Evolutionary conservation across 345 rosid genomes (phyloP), one percentile per base, ranked within the genome.

Genomic region (Microcos paniculata): DNA sequence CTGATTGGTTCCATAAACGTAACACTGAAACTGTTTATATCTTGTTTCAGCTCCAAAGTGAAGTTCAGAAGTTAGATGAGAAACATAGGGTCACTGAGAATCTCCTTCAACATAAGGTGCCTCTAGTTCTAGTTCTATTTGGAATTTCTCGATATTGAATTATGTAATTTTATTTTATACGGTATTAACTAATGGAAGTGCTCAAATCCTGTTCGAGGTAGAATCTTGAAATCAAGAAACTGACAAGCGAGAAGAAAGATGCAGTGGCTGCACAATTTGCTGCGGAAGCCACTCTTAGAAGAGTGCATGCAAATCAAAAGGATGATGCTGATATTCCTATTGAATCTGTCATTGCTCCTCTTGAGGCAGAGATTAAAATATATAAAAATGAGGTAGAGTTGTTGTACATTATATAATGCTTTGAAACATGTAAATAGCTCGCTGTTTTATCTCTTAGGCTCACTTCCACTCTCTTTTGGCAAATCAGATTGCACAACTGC

Each of bases 261-360:
- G 98, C 98, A 59, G 24, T 92, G 52, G 90, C 96, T 16, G 98
- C 94, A n/a, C 99, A 89, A 40, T 92, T 86, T 53, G 97, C 97
- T 23, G 97, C 97, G 16, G 99, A 93, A 85, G 93, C 87, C 61
- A 85, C 96, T 70, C 91, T 93, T 3, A 82, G 96, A 76, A 89
- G 97, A 84, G 87, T 93, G 46, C 89, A 90, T 49, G 86, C 84
- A 42, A 83, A 82, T 73, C 90, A 86, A 42, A 92, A 84, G 81
- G 99, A 96, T 15, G 89, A 90, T 67, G 92, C 89, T 18, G 77
- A 84, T 26, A 67, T 84, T 31, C 88, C 98, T 13, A 77, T 96
- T 0, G 92, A 87, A 42, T 90, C 92, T 49, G 80, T 90, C 71
- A 83, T 92, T 58, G 96, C 98, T 71, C 98, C 98, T 59, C 88